Percentiles rank a stretch among this genome's conserved stretches.
Conservation (phyloP, 1,139 yeast species). For the Candida frijolesensis region DNA sequence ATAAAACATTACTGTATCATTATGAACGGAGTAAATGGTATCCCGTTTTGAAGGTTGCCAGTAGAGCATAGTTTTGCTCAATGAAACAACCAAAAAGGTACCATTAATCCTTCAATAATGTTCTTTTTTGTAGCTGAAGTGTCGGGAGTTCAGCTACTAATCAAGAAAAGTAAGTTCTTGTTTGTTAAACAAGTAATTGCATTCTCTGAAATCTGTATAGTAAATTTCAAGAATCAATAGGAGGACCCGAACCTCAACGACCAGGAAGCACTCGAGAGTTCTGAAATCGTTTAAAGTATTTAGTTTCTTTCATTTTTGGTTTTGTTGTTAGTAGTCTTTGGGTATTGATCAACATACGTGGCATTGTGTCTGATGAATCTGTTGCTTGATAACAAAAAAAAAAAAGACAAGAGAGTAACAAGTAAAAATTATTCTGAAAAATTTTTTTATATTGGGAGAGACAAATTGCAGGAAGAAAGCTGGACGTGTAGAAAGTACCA, state of each 20-base stretch:
- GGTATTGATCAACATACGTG: conserved; percentile 47
- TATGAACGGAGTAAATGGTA: no score
- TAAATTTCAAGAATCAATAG: conserved; percentile 22
- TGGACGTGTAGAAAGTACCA: conserved; percentile 5
- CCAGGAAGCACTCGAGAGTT: conserved; percentile 18
- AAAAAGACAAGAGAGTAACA: conserved; percentile 3
- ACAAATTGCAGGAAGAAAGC: background rate
- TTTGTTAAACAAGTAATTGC: conserved; percentile 9
- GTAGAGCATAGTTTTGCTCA: background rate
- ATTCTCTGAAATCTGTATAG: conserved; percentile 22
- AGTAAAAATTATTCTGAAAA: conserved; percentile 15
- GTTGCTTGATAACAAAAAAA: conserved; percentile 9
- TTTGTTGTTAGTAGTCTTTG: conserved; percentile 10
- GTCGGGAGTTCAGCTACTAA: conserved; percentile 79
- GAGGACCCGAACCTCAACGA: conserved; percentile 78
- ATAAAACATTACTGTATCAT: background rate
- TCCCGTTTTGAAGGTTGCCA: background rate
- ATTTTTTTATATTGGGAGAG: conserved; percentile 1
- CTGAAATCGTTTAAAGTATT: conserved; percentile 18
- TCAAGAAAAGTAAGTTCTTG: conserved; percentile 19
- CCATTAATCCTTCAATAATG: conserved; percentile 1
- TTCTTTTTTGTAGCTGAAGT: conserved; percentile 61
- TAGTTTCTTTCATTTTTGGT: conserved; percentile 3
- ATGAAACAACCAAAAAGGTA: background rate
- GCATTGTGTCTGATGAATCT: conserved; percentile 39